phyloP scores from a whole-genome alignment of 2,329 filamentous ascomycete genomes.

The Fusarium brachygibbosum region DNA sequence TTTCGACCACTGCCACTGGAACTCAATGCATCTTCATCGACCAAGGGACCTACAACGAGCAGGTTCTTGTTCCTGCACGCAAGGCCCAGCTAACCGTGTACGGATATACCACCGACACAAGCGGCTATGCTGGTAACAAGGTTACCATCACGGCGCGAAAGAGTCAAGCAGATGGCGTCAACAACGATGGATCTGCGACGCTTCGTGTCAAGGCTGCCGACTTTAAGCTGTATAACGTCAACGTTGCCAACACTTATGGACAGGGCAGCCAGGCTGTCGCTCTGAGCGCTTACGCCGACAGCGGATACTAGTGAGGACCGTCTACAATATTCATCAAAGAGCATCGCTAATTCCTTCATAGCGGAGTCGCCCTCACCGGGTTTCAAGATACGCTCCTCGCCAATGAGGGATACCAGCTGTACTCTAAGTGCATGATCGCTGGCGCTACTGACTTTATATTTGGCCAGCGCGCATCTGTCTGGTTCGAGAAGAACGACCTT shows the following conservation, averaged over 20 bases:
- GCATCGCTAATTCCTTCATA: neutral
- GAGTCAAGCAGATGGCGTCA: conserved; percentile 60
- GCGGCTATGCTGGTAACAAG: conserved; percentile 66
- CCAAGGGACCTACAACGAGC: conserved; percentile 67
- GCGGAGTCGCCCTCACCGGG: conserved; percentile 59
- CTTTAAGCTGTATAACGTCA: conserved; percentile 74
- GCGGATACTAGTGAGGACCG: conserved; percentile 58
- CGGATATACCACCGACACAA: conserved; percentile 67
- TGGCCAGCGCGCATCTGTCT: conserved; percentile 58
- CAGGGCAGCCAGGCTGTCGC: conserved; percentile 63
- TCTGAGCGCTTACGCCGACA: conserved; percentile 58
- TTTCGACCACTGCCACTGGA: conserved; percentile 64
- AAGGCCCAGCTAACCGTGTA: conserved; percentile 67
- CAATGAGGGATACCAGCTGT: conserved; percentile 62
- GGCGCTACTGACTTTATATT: conserved; percentile 67
- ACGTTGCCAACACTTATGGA: conserved; percentile 63
- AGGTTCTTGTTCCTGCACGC: conserved; percentile 64
- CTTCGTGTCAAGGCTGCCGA: conserved; percentile 61
- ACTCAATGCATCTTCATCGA: conserved; percentile 75
- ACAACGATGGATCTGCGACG: conserved; percentile 67
- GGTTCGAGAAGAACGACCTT: conserved; percentile 61
- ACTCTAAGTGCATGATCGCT: conserved; percentile 59
- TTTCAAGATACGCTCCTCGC: conserved; percentile 66
- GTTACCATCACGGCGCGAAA: conserved; percentile 64
- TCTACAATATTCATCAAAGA: accelerated